Conservation (phyloP, 2,329 filamentous ascomycete species). For the Colletotrichum echinochloae region DNA sequence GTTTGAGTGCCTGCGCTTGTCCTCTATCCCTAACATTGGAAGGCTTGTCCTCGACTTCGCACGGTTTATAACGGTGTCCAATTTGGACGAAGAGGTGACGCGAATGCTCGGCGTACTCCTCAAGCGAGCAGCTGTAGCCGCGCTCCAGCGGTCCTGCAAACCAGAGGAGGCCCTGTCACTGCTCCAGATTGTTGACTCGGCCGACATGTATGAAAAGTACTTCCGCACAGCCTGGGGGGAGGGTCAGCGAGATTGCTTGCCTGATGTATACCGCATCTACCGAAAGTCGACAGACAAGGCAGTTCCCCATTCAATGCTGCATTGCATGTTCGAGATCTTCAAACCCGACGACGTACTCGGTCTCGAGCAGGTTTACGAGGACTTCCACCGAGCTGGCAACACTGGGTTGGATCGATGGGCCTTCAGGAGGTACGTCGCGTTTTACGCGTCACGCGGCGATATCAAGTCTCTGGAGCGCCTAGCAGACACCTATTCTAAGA, state of each 20-base stretch:
- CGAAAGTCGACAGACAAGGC: constrained; percentile 54
- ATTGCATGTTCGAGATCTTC: constrained; percentile 59
- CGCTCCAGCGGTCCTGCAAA: constrained; percentile 49
- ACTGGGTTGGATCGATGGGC: constrained; percentile 56
- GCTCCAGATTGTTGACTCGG: constrained; percentile 55
- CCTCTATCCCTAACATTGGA: constrained; percentile 47
- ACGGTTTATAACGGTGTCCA: neutral
- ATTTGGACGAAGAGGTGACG: neutral
- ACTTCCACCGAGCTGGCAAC: constrained; percentile 58
- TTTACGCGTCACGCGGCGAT: constrained; percentile 63
- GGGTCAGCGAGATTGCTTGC: constrained; percentile 49
- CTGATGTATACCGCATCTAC: constrained; percentile 60
- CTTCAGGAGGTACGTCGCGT: constrained; percentile 62
- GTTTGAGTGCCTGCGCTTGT: neutral
- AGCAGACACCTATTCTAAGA: constrained; percentile 57
- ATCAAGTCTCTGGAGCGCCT: constrained; percentile 58
- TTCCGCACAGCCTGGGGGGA: constrained; percentile 50
- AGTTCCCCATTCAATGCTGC: constrained; percentile 55
- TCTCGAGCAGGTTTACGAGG: constrained; percentile 60
- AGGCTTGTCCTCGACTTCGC: constrained; percentile 50
- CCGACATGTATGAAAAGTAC: constrained; percentile 58
- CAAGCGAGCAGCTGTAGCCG: constrained; percentile 48
- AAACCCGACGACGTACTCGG: constrained; percentile 53
- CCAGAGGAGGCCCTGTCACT: constrained; percentile 53
- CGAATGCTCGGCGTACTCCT: constrained; percentile 45